A percentile compares a stretch with the other conserved stretches of the same genome.
Evolutionary conservation across 2,329 filamentous ascomycete genomes (phyloP).

Genomic region (Colletotrichum sp.): DNA sequence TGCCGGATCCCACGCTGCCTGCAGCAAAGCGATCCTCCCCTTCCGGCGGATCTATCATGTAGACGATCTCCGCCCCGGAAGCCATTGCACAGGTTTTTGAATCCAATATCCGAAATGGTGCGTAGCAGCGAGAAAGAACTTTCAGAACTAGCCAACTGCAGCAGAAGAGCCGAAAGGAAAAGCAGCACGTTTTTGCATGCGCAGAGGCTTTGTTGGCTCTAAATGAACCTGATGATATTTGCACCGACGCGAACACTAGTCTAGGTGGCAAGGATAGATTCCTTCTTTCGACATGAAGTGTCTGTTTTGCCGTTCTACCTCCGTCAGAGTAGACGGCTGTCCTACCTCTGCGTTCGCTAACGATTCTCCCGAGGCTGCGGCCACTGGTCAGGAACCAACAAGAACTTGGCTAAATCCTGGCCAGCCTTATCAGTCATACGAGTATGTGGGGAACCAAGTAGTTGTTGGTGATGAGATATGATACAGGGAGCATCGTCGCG

Average conservation of each 20-base stretch:
- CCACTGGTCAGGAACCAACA: too few relatives aligned
- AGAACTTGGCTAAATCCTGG: rapidly evolving
- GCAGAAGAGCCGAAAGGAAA: background rate
- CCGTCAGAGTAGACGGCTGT: rapidly evolving
- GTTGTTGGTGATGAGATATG: background rate
- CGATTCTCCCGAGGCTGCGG: too few relatives aligned
- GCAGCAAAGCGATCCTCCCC: background rate
- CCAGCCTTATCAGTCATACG: background rate
- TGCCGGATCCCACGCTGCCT: background rate
- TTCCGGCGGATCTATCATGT: background rate
- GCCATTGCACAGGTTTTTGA: background rate
- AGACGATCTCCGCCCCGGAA: background rate
- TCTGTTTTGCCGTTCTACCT: background rate
- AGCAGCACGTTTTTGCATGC: rapidly evolving
- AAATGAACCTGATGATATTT: background rate
- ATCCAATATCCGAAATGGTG: background rate
- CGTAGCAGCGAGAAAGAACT: background rate
- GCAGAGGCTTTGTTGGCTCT: background rate
- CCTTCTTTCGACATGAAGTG: background rate
- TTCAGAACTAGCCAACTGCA: background rate
- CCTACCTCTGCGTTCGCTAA: background rate
- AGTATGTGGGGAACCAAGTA: background rate
- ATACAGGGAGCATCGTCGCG: background rate
- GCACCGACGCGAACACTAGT: rapidly evolving
- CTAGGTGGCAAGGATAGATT: background rate